Evolutionary conservation across 2,329 filamentous ascomycete genomes (phyloP), one percentile per base, ranked within the genome.

Genomic region (Grosmannia clavigera): DNA sequence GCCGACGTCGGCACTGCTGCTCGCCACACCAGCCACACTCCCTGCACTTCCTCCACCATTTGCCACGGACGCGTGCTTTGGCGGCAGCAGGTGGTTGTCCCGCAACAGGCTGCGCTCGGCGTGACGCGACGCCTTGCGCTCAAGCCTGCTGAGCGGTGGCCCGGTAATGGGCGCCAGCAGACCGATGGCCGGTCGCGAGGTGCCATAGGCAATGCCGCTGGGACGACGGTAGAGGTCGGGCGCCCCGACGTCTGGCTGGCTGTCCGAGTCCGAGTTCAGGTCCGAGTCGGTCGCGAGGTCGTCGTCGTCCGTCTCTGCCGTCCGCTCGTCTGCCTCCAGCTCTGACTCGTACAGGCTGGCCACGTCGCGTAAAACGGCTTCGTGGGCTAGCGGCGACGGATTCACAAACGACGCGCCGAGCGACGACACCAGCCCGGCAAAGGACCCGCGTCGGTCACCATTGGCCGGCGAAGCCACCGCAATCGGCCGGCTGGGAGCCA

Each of bases 201-300:
- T 85, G 14, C 86, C 87, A 62, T 82, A 88, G 35, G 86, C 85
- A 52, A 94, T 85, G 68, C 86, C 87, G 65, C 84, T 88, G 1
- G 90, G 89, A 54, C 90, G 82, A 60, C 88, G 83, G 73, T 94
- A 96, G 66, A 78, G 78, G 68, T 72, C 75, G 60, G 75, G 78
- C 5, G 69, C 69, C 5, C 71, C 71, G n/a, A 70, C 69, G 33
- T 68, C 62, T 22, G 61, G 33, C 33, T 35, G 63, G 33, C 65
- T 73, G 22, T 69, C 67, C 12, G 73, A 74, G 53, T 76, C 72
- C 16, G 43, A 46, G 16, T n/a, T 19, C 5, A 35, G 5, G 35
- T 14, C 35, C 35, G 70, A 73, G 48, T 76, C 71, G 14, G 71
- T 69, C 58, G 58, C 64, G 19, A 65, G 66, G 46, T 69, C 70